phyloP scores from a whole-genome alignment of 352 stramenopile species.

The Pythium diclinum region DNA sequence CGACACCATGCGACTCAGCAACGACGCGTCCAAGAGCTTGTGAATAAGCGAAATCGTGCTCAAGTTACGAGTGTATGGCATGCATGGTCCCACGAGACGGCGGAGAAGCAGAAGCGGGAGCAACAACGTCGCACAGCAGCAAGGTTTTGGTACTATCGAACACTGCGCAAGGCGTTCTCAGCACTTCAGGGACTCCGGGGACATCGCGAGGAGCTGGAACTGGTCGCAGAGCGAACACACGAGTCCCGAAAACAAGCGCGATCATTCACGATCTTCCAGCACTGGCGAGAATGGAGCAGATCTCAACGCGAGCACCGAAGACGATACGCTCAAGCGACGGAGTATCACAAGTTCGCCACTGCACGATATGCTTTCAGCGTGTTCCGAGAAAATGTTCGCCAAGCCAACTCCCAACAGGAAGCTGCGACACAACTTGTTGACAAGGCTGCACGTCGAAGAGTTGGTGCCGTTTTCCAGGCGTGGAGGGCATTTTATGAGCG shows the following conservation, averaged over 20 bases:
- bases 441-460: neutral
- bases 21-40: neutral
- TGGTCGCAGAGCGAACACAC: neutral
- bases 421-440: neutral
- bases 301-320: neutral
- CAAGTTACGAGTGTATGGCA: constrained; percentile 9
- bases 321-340: neutral
- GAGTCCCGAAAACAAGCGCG: neutral
- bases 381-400: neutral
- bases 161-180: constrained; percentile 13
- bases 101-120: constrained; percentile 10
- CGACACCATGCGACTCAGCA: neutral
- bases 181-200: neutral
- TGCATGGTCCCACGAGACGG: constrained; percentile 9
- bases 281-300: neutral
- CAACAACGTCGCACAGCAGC: constrained; percentile 15
- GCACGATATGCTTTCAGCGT: neutral
- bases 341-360: neutral
- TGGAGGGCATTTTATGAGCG: constrained; percentile 9
- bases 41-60: neutral
- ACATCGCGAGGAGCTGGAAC: neutral
- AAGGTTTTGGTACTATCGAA: constrained; percentile 21
- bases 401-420: neutral
- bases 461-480: neutral
- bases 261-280: neutral